Base-by-base conservation (phyloP, 2,329 filamentous ascomycete genomes). In the Neonectria magnoliae region DNA sequence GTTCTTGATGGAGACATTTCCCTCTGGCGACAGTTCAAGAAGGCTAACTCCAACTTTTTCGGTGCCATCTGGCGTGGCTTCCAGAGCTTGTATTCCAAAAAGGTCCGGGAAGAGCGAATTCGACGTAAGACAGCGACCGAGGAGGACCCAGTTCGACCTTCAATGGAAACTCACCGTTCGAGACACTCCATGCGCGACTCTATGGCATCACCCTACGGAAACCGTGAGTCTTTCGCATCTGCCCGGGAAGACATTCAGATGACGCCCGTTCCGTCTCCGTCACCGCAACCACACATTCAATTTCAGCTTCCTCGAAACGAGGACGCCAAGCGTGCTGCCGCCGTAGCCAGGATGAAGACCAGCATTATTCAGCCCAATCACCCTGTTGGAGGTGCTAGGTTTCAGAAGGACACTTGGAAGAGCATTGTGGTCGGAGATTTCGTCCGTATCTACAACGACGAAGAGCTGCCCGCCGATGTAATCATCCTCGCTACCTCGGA, bases 401-500 rank as follows among this genome's bases (percentile, higher is more conserved):
- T 99, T 81, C 95, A 97, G 79, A 92, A 91, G 72, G 94, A 98
- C 75, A 90, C 89, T 47, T 99, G 96, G 96, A 99, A 99, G 81
- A 97, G 90, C 73, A 86, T 99, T 14, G 90, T 94, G 73, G 96
- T 99, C 9, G 96, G 96, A 52, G 96, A 99, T 79, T 98, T 97
- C 79, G 91, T 99, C 59, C 93, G 97, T 70, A 88, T 99, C 55
- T 98, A 98, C 81, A 98, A 97, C 74, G 92, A 97, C 71, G 96
- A 99, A 75, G 94, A 97, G 72, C 89, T 99, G 25, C 97, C 96
- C 1, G 95, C 96, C 52, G 96, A 99, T 79, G 84, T 99, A 51
- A 91, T 98, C 52, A 92, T 99, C 47, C 82, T 99, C 25, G 93
- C 96, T 2, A 98, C 96, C 0, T 97, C 96, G 2, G 96, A 98